Conservation (phyloP, 2,329 filamentous ascomycete species). For the Epicoccum nigrum region DNA sequence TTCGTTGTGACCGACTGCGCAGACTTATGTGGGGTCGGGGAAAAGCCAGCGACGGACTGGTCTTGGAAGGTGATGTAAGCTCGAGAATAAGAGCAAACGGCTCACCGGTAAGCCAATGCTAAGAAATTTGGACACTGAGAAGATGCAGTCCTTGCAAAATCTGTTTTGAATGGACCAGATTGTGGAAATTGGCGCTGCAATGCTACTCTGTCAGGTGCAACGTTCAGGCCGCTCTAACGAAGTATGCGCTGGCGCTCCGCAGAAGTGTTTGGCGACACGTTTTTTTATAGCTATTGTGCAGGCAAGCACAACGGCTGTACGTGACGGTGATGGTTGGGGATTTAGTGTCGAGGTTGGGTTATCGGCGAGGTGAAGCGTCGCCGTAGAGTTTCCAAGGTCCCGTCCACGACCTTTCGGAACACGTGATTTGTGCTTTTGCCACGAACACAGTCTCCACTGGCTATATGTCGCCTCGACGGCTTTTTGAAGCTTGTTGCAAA, state of each 20-base stretch:
- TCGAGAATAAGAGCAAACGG: neutral
- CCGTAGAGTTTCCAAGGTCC: conserved; percentile 5
- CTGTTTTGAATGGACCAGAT: too few species aligned
- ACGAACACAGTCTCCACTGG: neutral
- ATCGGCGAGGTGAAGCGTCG: conserved; percentile 15
- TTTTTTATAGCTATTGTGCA: neutral
- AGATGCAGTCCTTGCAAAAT: neutral
- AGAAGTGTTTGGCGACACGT: neutral
- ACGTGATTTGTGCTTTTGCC: conserved; percentile 9
- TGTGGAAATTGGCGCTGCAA: neutral
- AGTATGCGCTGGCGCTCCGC: conserved; percentile 4
- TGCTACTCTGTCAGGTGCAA: conserved; percentile 2
- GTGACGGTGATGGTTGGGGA: conserved; percentile 2
- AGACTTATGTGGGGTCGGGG: conserved; percentile 10
- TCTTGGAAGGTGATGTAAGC: neutral
- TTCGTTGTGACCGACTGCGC: neutral
- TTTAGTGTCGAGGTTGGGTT: neutral
- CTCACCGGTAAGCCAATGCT: neutral
- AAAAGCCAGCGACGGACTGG: conserved; percentile 4
- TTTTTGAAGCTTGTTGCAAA: too few species aligned
- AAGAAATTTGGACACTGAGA: neutral
- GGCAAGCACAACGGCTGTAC: neutral
- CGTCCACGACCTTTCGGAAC: conserved; percentile 10
- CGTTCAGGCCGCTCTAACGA: conserved; percentile 6
- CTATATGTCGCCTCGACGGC: too few species aligned